Evolutionary conservation across 2,329 filamentous ascomycete species (phyloP).

Genomic region (Ophiostoma australiae): DNA sequence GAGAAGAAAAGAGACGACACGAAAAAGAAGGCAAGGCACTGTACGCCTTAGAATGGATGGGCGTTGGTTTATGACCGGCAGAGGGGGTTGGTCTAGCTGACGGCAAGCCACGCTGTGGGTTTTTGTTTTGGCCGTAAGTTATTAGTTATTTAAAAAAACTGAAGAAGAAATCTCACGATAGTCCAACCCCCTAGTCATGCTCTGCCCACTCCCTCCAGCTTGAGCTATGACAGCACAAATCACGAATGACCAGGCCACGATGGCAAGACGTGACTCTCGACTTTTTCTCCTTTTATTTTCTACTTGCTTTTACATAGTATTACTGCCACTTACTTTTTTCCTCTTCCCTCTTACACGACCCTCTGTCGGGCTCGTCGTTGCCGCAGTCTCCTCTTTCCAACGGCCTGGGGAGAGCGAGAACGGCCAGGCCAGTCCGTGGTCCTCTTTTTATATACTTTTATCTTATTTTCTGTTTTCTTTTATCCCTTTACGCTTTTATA

Average conservation of each 20-base stretch:
- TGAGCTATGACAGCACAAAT: slow-evolving; percentile 13
- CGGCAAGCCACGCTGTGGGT: background rate
- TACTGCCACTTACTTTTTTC: background rate
- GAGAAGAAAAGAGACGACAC: background rate
- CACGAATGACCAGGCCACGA: background rate
- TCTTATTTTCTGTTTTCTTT: background rate
- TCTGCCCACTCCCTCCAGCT: background rate
- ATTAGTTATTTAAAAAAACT: background rate
- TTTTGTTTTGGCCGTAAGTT: background rate
- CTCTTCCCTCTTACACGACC: background rate
- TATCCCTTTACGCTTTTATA: background rate
- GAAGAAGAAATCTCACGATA: slow-evolving; percentile 8
- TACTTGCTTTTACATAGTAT: background rate
- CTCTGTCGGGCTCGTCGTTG: slow-evolving; percentile 15
- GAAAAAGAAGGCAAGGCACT: background rate
- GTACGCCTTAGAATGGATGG: background rate
- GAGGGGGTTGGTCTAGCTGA: slow-evolving; percentile 10
- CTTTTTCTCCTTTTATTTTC: background rate
- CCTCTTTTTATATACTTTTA: background rate
- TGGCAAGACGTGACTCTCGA: background rate
- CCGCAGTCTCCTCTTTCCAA: background rate
- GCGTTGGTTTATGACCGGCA: background rate
- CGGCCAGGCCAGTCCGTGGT: background rate
- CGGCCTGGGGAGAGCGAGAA: slow-evolving; percentile 9
- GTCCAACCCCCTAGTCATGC: background rate